A percentile compares a stretch with the other conserved stretches of the same genome.
Evolutionary conservation across 495 filamentous ascomycete species (phyloP).

Genomic region (Hypoxylon intermedium): DNA sequence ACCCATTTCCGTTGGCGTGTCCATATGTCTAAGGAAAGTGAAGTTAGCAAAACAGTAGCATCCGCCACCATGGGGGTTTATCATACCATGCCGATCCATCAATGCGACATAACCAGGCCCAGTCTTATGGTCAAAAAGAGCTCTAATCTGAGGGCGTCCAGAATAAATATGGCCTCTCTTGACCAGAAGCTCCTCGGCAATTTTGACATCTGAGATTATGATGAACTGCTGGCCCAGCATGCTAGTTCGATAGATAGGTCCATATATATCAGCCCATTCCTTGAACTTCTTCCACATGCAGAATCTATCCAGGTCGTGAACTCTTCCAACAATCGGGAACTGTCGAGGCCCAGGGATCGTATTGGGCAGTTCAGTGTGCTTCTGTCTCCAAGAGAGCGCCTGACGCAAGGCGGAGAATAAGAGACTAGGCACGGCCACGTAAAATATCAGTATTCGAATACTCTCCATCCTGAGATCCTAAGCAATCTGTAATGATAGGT

Average conservation of each 20-base stretch:
- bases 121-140: slow-evolving; percentile 56
- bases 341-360: slow-evolving; percentile 54
- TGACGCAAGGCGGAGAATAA: slow-evolving; percentile 51
- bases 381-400: slow-evolving; percentile 48
- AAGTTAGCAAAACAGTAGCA: not conserved
- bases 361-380: slow-evolving; percentile 19
- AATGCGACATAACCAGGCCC: slow-evolving; percentile 55
- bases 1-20: slow-evolving; percentile 56
- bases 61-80: not conserved
- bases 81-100: slow-evolving; percentile 56
- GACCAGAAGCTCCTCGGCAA: slow-evolving; percentile 63
- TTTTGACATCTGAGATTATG: slow-evolving; percentile 62
- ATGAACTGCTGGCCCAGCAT: slow-evolving; percentile 58
- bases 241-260: slow-evolving; percentile 61
- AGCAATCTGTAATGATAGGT: not conserved
- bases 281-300: slow-evolving; percentile 63
- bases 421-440: slow-evolving; percentile 53
- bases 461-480: slow-evolving; percentile 41
- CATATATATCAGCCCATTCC: slow-evolving; percentile 62
- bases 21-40: slow-evolving; percentile 47
- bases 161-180: slow-evolving; percentile 62
- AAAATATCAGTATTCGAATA: slow-evolving; percentile 48
- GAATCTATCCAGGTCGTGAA: slow-evolving; percentile 59
- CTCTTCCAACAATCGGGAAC: slow-evolving; percentile 57
- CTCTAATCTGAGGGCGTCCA: slow-evolving; percentile 57